phyloP scores from a whole-genome alignment of 1,139 yeast species.

The Saccharomycopsis hybrid region DNA sequence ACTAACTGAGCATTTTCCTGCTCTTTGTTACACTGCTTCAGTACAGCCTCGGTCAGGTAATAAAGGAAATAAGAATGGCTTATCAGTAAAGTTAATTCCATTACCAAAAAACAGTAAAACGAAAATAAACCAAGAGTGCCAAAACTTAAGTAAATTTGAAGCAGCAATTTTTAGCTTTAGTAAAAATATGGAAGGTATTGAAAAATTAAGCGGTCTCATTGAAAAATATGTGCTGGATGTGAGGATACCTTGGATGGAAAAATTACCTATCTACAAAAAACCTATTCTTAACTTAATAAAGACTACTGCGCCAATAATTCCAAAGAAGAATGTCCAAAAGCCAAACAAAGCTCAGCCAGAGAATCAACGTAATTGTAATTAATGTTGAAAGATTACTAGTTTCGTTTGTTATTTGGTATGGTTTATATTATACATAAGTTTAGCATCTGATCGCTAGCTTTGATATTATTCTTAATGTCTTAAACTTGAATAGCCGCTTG shows the following conservation, averaged over 20 bases:
- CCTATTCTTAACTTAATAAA: slow-evolving; percentile 35
- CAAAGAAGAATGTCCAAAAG: slow-evolving; percentile 18
- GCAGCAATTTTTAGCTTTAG: slow-evolving; percentile 22
- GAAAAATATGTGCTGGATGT: slow-evolving; percentile 32
- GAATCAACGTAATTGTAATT: too few relatives aligned
- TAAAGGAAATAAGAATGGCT: slow-evolving; percentile 10
- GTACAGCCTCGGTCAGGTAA: too few relatives aligned
- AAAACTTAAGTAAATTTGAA: slow-evolving; percentile 17
- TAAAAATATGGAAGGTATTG: slow-evolving; percentile 26
- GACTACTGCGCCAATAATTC: slow-evolving; percentile 34
- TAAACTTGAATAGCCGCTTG: too few relatives aligned
- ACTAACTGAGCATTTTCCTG: slow-evolving; percentile 47
- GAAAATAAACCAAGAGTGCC: too few relatives aligned
- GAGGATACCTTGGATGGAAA: slow-evolving; percentile 41
- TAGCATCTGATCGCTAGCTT: too few relatives aligned
- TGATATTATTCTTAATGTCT: too few relatives aligned
- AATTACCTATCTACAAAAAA: slow-evolving; percentile 27
- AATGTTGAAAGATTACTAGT: too few relatives aligned
- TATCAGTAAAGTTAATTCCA: slow-evolving; percentile 44
- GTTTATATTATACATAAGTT: too few relatives aligned
- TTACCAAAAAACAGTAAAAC: slow-evolving; percentile 46
- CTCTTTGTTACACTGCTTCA: slow-evolving; percentile 42
- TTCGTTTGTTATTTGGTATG: too few relatives aligned
- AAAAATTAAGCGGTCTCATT: slow-evolving; percentile 31
- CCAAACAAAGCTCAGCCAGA: too few relatives aligned